phyloP scores from a whole-genome alignment of 805 yeast genomes.

The Ogataea degrootiae region DNA sequence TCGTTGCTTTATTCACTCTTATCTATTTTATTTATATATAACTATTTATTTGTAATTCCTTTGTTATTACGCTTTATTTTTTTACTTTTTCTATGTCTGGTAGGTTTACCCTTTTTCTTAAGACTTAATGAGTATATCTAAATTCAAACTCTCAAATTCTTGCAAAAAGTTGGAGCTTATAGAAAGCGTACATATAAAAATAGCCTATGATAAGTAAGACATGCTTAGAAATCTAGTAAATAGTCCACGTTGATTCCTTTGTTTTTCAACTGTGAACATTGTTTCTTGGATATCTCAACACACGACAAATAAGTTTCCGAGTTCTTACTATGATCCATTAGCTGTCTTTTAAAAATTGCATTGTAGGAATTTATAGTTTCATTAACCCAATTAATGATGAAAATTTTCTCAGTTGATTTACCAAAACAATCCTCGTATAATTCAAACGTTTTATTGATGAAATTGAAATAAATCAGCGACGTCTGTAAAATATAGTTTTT shows the following conservation, averaged over 20 bases:
- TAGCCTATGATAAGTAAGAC: not conserved
- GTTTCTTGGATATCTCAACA: conserved; percentile 48
- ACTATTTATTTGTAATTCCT: no score
- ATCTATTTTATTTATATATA: no score
- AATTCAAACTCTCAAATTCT: no score
- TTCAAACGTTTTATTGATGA: conserved; percentile 51
- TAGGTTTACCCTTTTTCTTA: no score
- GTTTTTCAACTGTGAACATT: conserved; percentile 54
- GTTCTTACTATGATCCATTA: conserved; percentile 55
- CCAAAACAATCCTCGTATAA: conserved; percentile 49
- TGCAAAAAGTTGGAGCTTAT: not conserved
- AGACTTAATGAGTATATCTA: no score
- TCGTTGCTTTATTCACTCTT: no score
- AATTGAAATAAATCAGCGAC: conserved; percentile 58
- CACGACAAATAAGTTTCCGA: conserved; percentile 52
- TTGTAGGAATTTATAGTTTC: conserved; percentile 59
- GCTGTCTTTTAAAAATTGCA: conserved; percentile 56
- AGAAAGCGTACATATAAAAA: not conserved
- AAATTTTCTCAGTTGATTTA: conserved; percentile 16
- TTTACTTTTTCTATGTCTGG: no score
- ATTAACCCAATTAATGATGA: conserved; percentile 72
- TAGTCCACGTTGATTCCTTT: conserved; percentile 75
- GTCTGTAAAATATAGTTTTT: conserved; percentile 53
- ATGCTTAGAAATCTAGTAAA: conserved; percentile 34
- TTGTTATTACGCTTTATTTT: no score